These are phyloP conservation scores for Cairneyella variabilis DNA, from an alignment of 495 filamentous ascomycete genomes.

Conservation along the genomic window DNA sequence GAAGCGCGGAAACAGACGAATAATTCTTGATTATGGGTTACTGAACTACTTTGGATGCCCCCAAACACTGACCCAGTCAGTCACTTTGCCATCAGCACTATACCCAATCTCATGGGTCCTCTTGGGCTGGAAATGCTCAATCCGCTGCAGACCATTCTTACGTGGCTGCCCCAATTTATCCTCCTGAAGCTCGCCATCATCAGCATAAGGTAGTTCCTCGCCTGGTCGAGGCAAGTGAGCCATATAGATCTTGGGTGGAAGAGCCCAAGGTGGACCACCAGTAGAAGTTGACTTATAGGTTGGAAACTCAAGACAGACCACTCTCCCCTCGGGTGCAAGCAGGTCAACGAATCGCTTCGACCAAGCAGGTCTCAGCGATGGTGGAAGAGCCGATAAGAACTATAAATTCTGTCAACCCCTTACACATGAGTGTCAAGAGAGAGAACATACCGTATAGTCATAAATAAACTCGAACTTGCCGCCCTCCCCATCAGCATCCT, in stretches of 20 bases:
- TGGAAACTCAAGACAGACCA: slow-evolving; percentile 83
- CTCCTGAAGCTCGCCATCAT: slow-evolving; percentile 48
- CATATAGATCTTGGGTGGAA: slow-evolving; percentile 59
- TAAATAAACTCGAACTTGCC: slow-evolving; percentile 72
- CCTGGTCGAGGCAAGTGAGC: slow-evolving; percentile 65
- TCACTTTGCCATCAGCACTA: slow-evolving; percentile 46
- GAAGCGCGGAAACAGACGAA: not conserved
- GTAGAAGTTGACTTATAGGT: slow-evolving; percentile 58
- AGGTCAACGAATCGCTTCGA: slow-evolving; percentile 61
- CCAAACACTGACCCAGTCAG: slow-evolving; percentile 59
- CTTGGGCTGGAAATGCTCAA: slow-evolving; percentile 62
- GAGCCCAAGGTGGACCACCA: slow-evolving; percentile 67
- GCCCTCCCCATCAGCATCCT: slow-evolving; percentile 39
- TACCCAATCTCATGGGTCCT: slow-evolving; percentile 59
- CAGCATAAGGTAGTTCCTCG: slow-evolving; percentile 57
- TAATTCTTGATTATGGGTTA: too few species aligned
- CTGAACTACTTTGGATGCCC: slow-evolving; percentile 24
- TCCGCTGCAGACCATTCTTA: slow-evolving; percentile 48
- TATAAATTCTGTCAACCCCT: slow-evolving; percentile 27
- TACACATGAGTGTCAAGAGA: not conserved
- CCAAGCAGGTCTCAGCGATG: slow-evolving; percentile 63
- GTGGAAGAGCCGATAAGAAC: slow-evolving; percentile 80
- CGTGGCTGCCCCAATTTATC: slow-evolving; percentile 37
- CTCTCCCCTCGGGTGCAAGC: slow-evolving; percentile 52
- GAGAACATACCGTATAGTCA: slow-evolving; percentile 69